phyloP scores from a whole-genome alignment of 2,329 filamentous ascomycete genomes.

The Botryosphaeria dothidea region DNA sequence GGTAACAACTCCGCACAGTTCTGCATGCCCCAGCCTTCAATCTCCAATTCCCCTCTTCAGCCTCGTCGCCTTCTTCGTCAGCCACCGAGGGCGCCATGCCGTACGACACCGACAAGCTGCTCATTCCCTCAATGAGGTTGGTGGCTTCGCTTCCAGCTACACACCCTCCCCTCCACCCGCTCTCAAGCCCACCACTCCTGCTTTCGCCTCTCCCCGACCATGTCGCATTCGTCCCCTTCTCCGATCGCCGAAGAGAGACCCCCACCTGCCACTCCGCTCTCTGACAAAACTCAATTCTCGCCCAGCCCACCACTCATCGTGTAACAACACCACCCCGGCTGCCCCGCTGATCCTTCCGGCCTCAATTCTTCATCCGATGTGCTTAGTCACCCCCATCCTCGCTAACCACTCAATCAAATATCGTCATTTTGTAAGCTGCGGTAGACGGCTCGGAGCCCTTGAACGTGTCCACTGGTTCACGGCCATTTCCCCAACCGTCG shows the following conservation, averaged over 20 bases:
- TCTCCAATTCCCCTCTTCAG: not conserved
- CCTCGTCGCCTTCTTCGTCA: not conserved
- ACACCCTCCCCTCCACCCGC: not conserved
- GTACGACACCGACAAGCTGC: not conserved
- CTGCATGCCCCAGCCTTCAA: not conserved
- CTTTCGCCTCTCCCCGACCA: not conserved
- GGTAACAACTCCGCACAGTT: not conserved
- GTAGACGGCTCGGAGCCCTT: too few relatives aligned
- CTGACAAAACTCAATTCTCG: not conserved
- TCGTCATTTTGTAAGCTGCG: too few relatives aligned
- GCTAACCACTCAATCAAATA: not conserved
- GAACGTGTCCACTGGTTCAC: too few relatives aligned
- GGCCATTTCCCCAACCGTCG: too few relatives aligned
- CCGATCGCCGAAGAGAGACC: not conserved
- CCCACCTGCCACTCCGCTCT: not conserved
- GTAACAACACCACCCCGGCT: not conserved
- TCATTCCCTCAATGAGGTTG: not conserved
- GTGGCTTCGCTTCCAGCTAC: not conserved
- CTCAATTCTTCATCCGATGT: not conserved
- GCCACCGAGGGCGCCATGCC: not conserved
- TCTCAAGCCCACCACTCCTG: not conserved
- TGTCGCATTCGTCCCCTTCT: not conserved
- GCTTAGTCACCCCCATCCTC: not conserved
- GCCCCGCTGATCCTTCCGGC: not conserved
- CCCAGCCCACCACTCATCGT: not conserved